A percentile compares a stretch with the other conserved stretches of the same genome.
Evolutionary conservation across 176 grass and related monocot genomes (phyloP).

Genomic region (Carex kokanica): DNA sequence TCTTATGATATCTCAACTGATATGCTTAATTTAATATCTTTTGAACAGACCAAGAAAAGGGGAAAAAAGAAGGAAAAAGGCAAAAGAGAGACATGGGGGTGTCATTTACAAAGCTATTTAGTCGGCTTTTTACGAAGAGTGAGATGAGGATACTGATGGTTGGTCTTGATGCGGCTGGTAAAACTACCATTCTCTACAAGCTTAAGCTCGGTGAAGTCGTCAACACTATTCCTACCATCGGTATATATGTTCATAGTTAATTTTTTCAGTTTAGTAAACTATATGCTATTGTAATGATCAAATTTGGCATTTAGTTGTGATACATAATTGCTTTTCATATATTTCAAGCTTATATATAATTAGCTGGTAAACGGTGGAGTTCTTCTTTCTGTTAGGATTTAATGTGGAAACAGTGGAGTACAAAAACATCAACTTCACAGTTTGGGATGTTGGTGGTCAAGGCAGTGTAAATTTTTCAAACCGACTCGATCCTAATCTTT

Average conservation of each 20-base stretch:
- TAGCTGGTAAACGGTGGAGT: not conserved
- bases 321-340: not conserved
- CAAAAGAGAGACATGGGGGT: constrained; percentile 24
- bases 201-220: constrained; percentile 38
- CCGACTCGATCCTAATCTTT: not conserved
- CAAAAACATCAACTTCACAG: constrained; percentile 37
- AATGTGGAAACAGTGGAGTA: constrained; percentile 35
- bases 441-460: constrained; percentile 39
- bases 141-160: constrained; percentile 40
- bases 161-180: constrained; percentile 37
- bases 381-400: constrained; percentile 1
- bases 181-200: constrained; percentile 42
- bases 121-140: constrained; percentile 24
- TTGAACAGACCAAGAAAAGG: not conserved
- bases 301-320: not conserved
- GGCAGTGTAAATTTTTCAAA: constrained; percentile 23
- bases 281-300: not conserved
- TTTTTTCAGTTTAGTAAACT: not conserved
- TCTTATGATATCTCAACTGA: not conserved
- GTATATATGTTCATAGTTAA: constrained; percentile 1
- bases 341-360: not conserved
- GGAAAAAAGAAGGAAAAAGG: not conserved
- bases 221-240: constrained; percentile 36
- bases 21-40: not conserved
- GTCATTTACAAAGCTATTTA: constrained; percentile 33